Evolutionary conservation across 208 protist species (phyloP), one percentile per base, ranked within the genome.

Genomic region (Acanthamoeba triangularis): DNA sequence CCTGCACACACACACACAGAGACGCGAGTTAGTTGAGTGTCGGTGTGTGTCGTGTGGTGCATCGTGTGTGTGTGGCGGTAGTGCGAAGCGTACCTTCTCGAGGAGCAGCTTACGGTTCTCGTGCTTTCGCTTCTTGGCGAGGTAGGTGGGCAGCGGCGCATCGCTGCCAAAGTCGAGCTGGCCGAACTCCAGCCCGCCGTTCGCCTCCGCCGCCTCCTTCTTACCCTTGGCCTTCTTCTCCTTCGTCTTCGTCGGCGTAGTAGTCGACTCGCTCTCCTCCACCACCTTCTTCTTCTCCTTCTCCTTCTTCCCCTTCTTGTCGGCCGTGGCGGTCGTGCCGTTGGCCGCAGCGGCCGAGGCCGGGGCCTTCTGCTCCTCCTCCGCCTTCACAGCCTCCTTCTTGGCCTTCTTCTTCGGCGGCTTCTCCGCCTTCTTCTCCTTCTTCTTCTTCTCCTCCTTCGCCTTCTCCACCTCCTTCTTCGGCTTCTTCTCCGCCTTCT

Each of bases 101-200:
- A 82, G 41, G 35, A 85, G 47, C 47, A 49, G 14, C 76, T 85
- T 85, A 16, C 76, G 76, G 76, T 59, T 85, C 13, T 85, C 76
- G 76, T 59, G 76, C 76, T 85, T 85, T 16, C 76, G 76, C 76
- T 85, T 85, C 76, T 59, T 49, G 28, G 37, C 76, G 20, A 85
- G 35, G 76, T 61, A 85, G 47, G 76, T 61, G 25, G 76, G 76
- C 76, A 85, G 13, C 18, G 76, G 76, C 37, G 76, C 76, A 11
- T 85, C 76, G 76, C 28, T 59, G 25, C 28, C 30, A 35, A 85
- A 85, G 11, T 85, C 76, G 18, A 85, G 37, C 76, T 85, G 76
- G 25, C 76, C 76, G 23, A 85, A 85, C 44, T 85, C 44, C 37
- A 85, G 14, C 47, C 44, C 37, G 44, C 47, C 76, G 41, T 23